Base-by-base conservation (phyloP, 805 yeast species). In the Kregervanrija fluxuum region DNA sequence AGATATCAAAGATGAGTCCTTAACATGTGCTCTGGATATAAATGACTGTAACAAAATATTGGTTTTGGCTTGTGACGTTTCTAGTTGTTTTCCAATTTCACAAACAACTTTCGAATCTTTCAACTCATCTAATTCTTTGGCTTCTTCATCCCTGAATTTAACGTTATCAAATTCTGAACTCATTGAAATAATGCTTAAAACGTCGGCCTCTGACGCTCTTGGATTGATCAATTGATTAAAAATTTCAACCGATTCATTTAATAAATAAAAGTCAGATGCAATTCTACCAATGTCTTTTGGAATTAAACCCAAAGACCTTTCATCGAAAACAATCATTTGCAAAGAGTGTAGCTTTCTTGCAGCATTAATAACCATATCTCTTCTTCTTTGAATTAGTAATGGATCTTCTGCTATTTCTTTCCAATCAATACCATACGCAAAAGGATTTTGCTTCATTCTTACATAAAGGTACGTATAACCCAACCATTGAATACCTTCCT, bases 401-500 rank as follows among this genome's bases (percentile, higher is more conserved):
- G 96, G 95, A 61, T 93, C 99, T 14, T 82, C 82, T 17, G 79
- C 77, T 1, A 95, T 59, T 51, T 88, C 95, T 50, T 77, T 77
- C 93, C 96, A 89, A 38, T 79, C 87, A 39, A 95, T 78, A 28
- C 95, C 99, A 58, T 93, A 93, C 0, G 85, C 82, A 59, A 89
- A 82, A 2, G 99, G 99, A 51, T 89, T 91, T 58, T 88, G 85
- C 47, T 84, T 79, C 99, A 93, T 93, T 46, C 99, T 70, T 3
- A 91, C 97, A 66, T 78, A 82, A 76, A 93, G 71, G 58, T 93
- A 93, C 0, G 99, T 93, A 55, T 95, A 93, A 3, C 99, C 98
- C n/a, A 93, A 70, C 99, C 99, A 93, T 51, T 82, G 87, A 1
- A 93, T 84, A 45, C 90, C 99, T 66, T 93, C 99, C 30, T 86